A percentile compares a stretch with the other conserved stretches of the same genome.
Evolutionary conservation across 1,284 basidiomycete species (phyloP).

Genomic region (Sparassis latifolia): DNA sequence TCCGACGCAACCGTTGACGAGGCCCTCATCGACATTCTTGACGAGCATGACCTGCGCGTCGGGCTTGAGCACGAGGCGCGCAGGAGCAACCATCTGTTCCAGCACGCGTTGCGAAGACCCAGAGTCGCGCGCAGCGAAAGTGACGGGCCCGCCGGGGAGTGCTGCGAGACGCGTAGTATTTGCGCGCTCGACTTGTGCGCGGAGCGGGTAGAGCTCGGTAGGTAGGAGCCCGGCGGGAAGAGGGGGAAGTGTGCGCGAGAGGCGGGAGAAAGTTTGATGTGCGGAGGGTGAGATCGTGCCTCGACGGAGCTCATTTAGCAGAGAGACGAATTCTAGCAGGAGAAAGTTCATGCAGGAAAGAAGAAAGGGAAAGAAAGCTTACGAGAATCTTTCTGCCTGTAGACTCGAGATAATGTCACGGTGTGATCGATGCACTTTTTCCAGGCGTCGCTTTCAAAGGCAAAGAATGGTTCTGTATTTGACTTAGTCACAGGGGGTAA

Average conservation of each 20-base stretch:
- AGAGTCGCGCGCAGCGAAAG: constrained; percentile 37
- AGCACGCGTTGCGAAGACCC: constrained; percentile 34
- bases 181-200: constrained; percentile 55
- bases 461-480: constrained; percentile 50
- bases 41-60: constrained; percentile 73
- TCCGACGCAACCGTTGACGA: constrained; percentile 33
- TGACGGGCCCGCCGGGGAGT: constrained; percentile 15
- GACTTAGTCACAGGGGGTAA: constrained; percentile 81
- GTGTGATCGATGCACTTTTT: constrained; percentile 67
- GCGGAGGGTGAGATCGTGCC: constrained; percentile 45
- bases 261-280: constrained; percentile 38
- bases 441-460: constrained; percentile 90
- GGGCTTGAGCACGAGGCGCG: constrained; percentile 33
- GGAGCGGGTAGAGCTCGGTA: constrained; percentile 60
- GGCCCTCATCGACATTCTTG: constrained; percentile 43
- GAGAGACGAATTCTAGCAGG: constrained; percentile 73
- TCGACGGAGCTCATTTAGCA: constrained; percentile 88
- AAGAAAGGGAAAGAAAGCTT: constrained; percentile 3
- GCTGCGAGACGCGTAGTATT: constrained; percentile 29
- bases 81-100: constrained; percentile 31
- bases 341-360: not conserved
- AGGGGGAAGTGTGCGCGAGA: constrained; percentile 32
- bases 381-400: constrained; percentile 58
- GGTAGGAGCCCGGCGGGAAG: constrained; percentile 42
- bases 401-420: constrained; percentile 88